Conservation (phyloP, 1,139 yeast genomes). For the Lodderomyces oxycetoniae region DNA sequence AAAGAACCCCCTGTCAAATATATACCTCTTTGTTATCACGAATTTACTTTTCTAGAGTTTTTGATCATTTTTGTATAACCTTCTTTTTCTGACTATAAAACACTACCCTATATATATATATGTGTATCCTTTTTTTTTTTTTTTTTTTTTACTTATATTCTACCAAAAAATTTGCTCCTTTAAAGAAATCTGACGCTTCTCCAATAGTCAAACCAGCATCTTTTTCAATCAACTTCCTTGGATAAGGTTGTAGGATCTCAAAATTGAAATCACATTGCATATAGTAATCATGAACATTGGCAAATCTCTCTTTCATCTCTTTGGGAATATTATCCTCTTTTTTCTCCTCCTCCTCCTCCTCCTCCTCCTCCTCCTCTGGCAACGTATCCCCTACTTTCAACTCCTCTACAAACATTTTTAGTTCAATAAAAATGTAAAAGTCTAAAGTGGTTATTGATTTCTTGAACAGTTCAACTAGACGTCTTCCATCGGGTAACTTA, state of each 20-base stretch:
- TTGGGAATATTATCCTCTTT: slow-evolving; percentile 11
- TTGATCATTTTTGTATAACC: no score
- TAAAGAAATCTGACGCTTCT: slow-evolving; percentile 27
- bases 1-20: no score
- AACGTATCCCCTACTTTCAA: slow-evolving; percentile 10
- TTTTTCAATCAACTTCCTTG: slow-evolving; percentile 28
- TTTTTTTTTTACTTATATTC: slow-evolving; percentile 21
- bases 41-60: no score
- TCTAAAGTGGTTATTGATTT: slow-evolving; percentile 50
- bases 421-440: slow-evolving; percentile 62
- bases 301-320: slow-evolving; percentile 8
- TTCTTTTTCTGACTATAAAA: no score
- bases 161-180: slow-evolving; percentile 40
- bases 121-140: slow-evolving; percentile 1
- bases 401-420: slow-evolving; percentile 24
- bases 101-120: no score
- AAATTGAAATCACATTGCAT: slow-evolving; percentile 28
- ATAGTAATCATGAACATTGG: slow-evolving; percentile 20
- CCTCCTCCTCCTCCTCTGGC: slow-evolving; percentile 12
- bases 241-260: slow-evolving; percentile 43
- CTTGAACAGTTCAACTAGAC: slow-evolving; percentile 54
- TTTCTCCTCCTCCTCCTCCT: slow-evolving; percentile 13
- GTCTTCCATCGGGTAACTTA: slow-evolving; percentile 52
- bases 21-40: no score
- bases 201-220: slow-evolving; percentile 15